Conservation (phyloP, 148 eudicot species). For the Rhododendron kiyosumense region DNA sequence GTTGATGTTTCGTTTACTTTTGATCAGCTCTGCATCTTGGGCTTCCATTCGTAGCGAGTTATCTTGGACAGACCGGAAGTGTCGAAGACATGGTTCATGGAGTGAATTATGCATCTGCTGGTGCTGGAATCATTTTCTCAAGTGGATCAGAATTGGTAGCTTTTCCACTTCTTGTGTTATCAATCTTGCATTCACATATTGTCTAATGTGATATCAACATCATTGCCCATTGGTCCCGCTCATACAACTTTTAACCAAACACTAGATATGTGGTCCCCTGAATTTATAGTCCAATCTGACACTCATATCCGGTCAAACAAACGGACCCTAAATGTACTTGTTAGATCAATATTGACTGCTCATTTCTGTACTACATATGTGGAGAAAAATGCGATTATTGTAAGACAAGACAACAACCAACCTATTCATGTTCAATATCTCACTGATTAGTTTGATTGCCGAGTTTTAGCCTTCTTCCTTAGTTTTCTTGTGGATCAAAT, state of each 20-base stretch:
- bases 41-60: slow-evolving; percentile 80
- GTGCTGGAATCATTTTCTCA: slow-evolving; percentile 85
- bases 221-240: background rate
- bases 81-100: slow-evolving; percentile 76
- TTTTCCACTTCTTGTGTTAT: background rate
- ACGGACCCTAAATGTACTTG: background rate
- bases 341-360: background rate
- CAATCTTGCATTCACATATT: background rate
- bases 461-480: background rate
- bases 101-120: slow-evolving; percentile 96
- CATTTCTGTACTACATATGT: background rate
- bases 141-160: slow-evolving; percentile 85
- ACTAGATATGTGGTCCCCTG: background rate
- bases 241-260: background rate
- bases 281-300: background rate
- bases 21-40: slow-evolving; percentile 65
- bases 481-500: background rate
- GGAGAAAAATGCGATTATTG: background rate
- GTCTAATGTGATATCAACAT: background rate
- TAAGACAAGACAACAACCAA: background rate
- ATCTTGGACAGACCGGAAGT: slow-evolving; percentile 59
- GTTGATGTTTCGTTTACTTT: background rate
- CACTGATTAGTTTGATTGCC: background rate
- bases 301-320: background rate
- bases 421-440: background rate